These are phyloP conservation scores for Pythium aquatile DNA, from an alignment of 352 stramenopile genomes.

Conservation along the genomic window DNA sequence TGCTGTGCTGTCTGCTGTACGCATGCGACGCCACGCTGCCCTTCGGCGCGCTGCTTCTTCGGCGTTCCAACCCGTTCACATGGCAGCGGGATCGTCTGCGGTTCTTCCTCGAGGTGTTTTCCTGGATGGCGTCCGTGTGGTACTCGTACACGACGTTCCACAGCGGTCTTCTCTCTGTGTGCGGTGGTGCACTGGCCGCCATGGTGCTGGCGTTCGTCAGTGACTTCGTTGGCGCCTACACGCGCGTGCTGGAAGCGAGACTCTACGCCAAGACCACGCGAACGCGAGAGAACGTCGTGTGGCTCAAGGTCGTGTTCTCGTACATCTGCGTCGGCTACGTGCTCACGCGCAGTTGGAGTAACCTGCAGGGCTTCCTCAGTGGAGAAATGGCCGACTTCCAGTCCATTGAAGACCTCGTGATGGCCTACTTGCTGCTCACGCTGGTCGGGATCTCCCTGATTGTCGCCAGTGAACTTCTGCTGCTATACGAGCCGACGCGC, in stretches of 20 bases:
- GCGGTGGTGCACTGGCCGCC: conserved; percentile 37
- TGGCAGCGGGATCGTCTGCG: conserved; percentile 55
- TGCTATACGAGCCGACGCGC: conserved; percentile 66
- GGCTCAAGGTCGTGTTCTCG: conserved; percentile 65
- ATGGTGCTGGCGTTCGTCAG: conserved; percentile 46
- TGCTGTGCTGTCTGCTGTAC: conserved; percentile 45
- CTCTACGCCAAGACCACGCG: conserved; percentile 35
- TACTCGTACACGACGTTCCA: conserved; percentile 65
- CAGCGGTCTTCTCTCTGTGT: conserved; percentile 44
- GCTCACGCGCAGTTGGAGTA: conserved; percentile 47
- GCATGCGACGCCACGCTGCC: conserved; percentile 18
- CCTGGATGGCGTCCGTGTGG: conserved; percentile 68
- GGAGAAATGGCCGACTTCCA: conserved; percentile 31
- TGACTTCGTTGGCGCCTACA: conserved; percentile 57
- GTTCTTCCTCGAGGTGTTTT: conserved; percentile 67
- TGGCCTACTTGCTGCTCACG: conserved; percentile 70
- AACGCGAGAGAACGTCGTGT: conserved; percentile 44
- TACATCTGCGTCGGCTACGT: conserved; percentile 70
- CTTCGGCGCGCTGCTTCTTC: conserved; percentile 48
- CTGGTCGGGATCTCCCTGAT: conserved; percentile 75
- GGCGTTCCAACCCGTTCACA: conserved; percentile 47
- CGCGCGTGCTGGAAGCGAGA: conserved; percentile 48
- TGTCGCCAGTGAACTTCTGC: conserved; percentile 70
- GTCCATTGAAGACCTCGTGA: conserved; percentile 59
- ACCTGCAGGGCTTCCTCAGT: conserved; percentile 46